Evolutionary conservation across 1,284 basidiomycete species (phyloP), one percentile per base, ranked within the genome.

Genomic region (Tilletia caries): DNA sequence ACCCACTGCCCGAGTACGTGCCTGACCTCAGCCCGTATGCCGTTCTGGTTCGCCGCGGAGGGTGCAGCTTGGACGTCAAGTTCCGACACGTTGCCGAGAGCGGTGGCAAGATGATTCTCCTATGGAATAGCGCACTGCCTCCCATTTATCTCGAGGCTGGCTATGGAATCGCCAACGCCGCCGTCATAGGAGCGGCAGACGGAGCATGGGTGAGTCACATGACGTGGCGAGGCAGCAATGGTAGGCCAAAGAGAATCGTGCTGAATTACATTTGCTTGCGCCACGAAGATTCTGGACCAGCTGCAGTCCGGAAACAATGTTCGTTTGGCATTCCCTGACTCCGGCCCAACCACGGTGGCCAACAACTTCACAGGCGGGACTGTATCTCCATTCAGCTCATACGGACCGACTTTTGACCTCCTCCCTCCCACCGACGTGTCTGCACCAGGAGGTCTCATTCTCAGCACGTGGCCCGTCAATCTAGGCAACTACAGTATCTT

Each of bases 1-100:
- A 85, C 65, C 84, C 87, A 4, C 84, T 89, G 2, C 87, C 88
- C 2, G 85, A 84, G 44, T 80, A 73, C 52, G 89, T 87, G 0
- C 88, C 88, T 0, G 85, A 89, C 75, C 84, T 89, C 2, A 85
- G 86, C 6, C 73, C 75, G 1, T 86, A 83, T 64, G 75, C 88
- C 13, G 86, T 87, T 2, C 73, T 89, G 62, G 83, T 89, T 54
- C 85, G 87, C 46, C 84, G 88, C 25, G 88, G 88, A 64, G 66
- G 66, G n/a, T 67, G 66, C 46, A 25, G 43, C n/a, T 46, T 67
- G 44, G 66, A 54, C 29, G 46, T 41, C 13, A 67, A 67, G 66
- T 67, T 33, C 34, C 66, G 66, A 15, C 48, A 67, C 27, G 23
- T 67, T 20, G 66, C 48, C 27, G 32, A 18, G n/a, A 52, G 48